Base-by-base conservation (phyloP, 1,284 basidiomycete species). In the Somion occarium region DNA sequence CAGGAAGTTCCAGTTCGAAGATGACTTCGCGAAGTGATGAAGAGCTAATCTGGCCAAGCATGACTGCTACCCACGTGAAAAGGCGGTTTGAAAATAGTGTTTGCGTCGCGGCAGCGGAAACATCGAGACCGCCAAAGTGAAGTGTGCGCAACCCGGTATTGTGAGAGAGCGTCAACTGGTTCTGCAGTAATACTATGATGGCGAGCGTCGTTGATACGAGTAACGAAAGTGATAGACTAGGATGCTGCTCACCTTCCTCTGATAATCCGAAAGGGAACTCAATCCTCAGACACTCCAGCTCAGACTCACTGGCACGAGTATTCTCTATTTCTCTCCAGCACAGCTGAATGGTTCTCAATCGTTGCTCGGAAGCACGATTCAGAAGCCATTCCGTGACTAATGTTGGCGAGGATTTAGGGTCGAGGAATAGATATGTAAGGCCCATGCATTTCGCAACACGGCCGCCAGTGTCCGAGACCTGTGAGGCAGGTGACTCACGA, bases 321-420 rank as follows among this genome's bases (percentile, higher is more conserved):
- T 60, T 59, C 46, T 64, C 61, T 43, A 66, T 57, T 46, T 66
- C 64, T 39, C 62, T 57, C 64, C 64, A 66, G 59, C 64, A 65
- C 48, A 66, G 62, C 55, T 66, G 64, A 54, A 66, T 65, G 11
- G 61, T 60, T 38, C 64, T 56, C 34, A 66, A 57, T 23, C 34
- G 57, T 50, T 62, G 58, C 46, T 64, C 61, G 20, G 56, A 59
- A 2, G 63, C 63, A 44, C 62, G 64, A 45, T 57, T 58, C 46
- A 66, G 53, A 13, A 66, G 54, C 64, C 64, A 66, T 45, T 66
- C 64, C 19, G 63, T 64, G 39, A 66, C 64, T 25, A 66, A 57
- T 7, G 63, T 66, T 4, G 64, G 64, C 23, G 64, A 66, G 2
- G 64, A 66, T 45, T 59, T 56, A 11, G 64, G 56, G 55, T 66